Conservation (phyloP, 805 yeast genomes). For the Wickerhamomyces bovis region DNA sequence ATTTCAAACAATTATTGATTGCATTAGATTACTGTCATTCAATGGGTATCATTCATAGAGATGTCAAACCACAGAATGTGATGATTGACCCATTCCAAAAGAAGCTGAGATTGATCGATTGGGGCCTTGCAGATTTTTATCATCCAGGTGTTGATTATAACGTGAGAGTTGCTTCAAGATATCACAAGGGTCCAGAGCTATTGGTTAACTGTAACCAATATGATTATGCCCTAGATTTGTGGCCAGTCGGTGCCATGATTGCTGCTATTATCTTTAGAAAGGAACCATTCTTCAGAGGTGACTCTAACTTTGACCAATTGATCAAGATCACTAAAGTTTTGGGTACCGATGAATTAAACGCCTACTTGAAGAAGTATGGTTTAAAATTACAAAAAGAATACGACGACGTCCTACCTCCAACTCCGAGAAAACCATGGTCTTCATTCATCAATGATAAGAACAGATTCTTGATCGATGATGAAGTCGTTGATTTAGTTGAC, state of each 20-base stretch:
- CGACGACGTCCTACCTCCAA: constrained; percentile 63
- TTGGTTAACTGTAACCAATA: constrained; percentile 81
- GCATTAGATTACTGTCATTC: constrained; percentile 90
- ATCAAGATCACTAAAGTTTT: constrained; percentile 83
- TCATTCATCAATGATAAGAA: constrained; percentile 68
- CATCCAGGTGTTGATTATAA: constrained; percentile 86
- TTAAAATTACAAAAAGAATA: constrained; percentile 69
- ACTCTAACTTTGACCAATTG: constrained; percentile 84
- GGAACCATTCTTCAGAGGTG: constrained; percentile 91
- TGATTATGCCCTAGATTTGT: constrained; percentile 85
- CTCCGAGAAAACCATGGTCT: constrained; percentile 82
- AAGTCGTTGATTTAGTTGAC: constrained; percentile 77
- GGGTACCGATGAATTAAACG: constrained; percentile 75
- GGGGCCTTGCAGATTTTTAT: constrained; percentile 95
- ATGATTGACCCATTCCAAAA: constrained; percentile 82
- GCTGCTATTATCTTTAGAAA: constrained; percentile 86
- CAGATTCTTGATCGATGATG: constrained; percentile 58
- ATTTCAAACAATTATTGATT: constrained; percentile 71
- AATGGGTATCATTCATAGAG: constrained; percentile 94
- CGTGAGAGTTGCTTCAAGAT: constrained; percentile 89
- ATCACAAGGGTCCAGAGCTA: constrained; percentile 90
- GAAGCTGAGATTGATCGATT: constrained; percentile 77
- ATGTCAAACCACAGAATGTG: constrained; percentile 92
- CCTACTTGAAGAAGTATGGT: constrained; percentile 66
- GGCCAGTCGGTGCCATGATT: constrained; percentile 92